Conservation (phyloP, 2,329 filamentous ascomycete species). For the Diatrype stigma region DNA sequence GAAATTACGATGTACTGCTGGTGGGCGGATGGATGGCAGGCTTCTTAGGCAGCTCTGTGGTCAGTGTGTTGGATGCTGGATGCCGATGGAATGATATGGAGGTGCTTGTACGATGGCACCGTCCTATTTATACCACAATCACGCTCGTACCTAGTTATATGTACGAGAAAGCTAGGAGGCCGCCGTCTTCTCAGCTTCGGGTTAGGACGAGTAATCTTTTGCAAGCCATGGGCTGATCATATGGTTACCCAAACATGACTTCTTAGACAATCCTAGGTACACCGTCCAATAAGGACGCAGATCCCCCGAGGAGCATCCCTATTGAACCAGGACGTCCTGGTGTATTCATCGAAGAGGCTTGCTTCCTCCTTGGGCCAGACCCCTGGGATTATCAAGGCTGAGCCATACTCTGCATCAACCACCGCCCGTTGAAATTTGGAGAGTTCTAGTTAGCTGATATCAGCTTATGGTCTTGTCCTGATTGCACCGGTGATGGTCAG, state of each 20-base stretch:
- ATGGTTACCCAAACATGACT: neutral
- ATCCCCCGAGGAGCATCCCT: neutral
- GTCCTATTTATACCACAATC: constrained; percentile 1
- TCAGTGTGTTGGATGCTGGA: neutral
- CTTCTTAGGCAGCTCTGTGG: too few species aligned
- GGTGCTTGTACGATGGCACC: neutral
- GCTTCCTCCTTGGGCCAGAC: neutral
- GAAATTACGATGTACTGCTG: too few species aligned
- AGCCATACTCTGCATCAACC: neutral
- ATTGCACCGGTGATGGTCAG: too few species aligned
- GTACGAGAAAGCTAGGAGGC: neutral
- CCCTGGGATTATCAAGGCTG: neutral
- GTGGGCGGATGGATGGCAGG: too few species aligned
- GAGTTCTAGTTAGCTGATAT: neutral
- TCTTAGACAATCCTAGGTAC: neutral
- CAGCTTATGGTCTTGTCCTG: neutral
- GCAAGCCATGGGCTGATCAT: neutral
- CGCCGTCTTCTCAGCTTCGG: neutral
- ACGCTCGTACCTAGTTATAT: neutral
- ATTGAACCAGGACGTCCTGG: neutral
- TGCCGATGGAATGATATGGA: neutral
- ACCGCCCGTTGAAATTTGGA: neutral
- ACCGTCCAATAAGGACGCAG: neutral
- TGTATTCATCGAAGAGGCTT: neutral
- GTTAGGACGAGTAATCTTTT: neutral